These are phyloP conservation scores for Endocarpon pusillum DNA, from an alignment of 495 filamentous ascomycete genomes.

Conservation along the genomic window DNA sequence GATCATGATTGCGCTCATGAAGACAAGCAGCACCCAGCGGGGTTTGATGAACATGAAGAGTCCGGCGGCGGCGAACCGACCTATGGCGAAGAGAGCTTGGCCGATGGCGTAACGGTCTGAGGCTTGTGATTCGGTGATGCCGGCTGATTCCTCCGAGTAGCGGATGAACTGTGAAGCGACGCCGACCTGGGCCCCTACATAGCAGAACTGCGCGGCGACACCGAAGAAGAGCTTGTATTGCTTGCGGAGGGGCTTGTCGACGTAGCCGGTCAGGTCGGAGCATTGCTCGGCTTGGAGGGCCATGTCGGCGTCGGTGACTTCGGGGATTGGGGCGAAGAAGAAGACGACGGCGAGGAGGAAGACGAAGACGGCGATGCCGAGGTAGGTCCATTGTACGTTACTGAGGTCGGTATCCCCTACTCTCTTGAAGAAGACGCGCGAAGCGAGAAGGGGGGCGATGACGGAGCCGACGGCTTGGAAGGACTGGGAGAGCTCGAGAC, in stretches of 20 bases:
- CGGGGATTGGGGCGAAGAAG: conserved; percentile 45
- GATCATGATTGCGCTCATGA: conserved; percentile 21
- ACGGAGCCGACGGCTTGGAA: conserved; percentile 47
- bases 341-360: conserved; percentile 46
- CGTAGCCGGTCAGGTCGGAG: conserved; percentile 17
- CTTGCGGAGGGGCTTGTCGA: conserved; percentile 36
- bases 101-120: conserved; percentile 43
- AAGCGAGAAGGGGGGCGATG: conserved; percentile 47
- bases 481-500: conserved; percentile 49
- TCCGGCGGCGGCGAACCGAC: conserved; percentile 41
- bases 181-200: conserved; percentile 50
- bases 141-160: conserved; percentile 21
- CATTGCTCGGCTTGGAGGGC: conserved; percentile 31
- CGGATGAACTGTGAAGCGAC: conserved; percentile 40
- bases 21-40: conserved; percentile 32
- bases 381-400: conserved; percentile 59
- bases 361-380: conserved; percentile 55
- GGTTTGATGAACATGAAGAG: conserved; percentile 34
- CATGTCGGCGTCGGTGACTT: conserved; percentile 64
- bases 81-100: conserved; percentile 48
- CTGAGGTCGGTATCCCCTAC: conserved; percentile 33
- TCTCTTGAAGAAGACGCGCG: conserved; percentile 48
- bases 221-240: conserved; percentile 54
- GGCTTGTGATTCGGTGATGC: conserved; percentile 2
- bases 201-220: conserved; percentile 52